Base-by-base conservation (phyloP, 2,329 filamentous ascomycete species). In the Chaetomium olivaceum region DNA sequence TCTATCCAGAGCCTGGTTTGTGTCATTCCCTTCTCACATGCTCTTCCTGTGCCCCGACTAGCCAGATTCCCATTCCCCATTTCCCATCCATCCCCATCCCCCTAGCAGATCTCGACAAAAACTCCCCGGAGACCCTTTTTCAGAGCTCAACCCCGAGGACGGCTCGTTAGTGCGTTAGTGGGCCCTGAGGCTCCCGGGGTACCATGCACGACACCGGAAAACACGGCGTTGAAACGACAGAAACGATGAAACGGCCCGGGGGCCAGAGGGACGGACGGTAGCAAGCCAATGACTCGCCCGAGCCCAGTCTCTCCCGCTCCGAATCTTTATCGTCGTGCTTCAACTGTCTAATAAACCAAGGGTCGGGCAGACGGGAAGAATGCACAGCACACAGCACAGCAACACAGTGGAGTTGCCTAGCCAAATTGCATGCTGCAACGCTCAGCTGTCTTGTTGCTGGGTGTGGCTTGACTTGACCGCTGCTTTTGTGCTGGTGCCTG, bases 271-370 rank as follows among this genome's bases (percentile, higher is more conserved):
- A 16, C 3, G 8, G 27, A 16, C 7, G 19, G 4, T 14, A 25
- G 25, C 52, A 56, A 19, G 36, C n/a, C 56, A 21, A 60, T 36
- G 25, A 29, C 6, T 25, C 12, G n/a, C 14, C 33, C 43, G n/a
- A 54, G 60, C 61, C 52, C 29, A 31, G 21, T 19, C 14, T 54
- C 29, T 55, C 21, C 55, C 29, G 65, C 55, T 59, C 65, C 65
- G 65, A 56, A 27, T 62, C 27, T 64, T 67, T 67, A 61, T 67
- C 65, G 65, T 64, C 23, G n/a, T 19, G 31, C 23, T 25, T 58
- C 56, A 48, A 48, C 31, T 19, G n/a, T 23, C 21, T 36, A 19
- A 56, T 16, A 50, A 43, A n/a, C 39, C 56, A 48, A 31, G 36
- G 36, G 36, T 29, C 57, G 57, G 63, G 14, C 16, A 39, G 46